Base-by-base conservation (phyloP, 805 yeast genomes). In the Pichia scutulata region DNA sequence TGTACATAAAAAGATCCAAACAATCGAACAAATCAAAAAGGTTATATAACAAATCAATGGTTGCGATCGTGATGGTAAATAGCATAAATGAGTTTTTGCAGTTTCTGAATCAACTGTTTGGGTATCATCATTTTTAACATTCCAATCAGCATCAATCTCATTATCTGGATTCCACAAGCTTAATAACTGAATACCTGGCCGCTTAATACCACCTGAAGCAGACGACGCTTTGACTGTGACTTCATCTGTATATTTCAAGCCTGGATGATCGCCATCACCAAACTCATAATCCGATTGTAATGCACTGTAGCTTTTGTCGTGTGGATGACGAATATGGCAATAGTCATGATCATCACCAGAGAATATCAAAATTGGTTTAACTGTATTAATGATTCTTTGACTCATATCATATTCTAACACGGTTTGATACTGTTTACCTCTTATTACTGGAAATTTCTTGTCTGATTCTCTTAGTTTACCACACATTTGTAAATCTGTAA, bases 311-410 rank as follows among this genome's bases (percentile, higher is more conserved):
- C 10, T 24, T 26, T 50, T 49, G 19, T 40, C 47, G 10, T 46
- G 43, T 12, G 60, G 57, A 62, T 90, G 97, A 14, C 68, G 68
- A 19, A 84, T 76, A 55, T 84, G 87, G 65, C 99, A 93, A 58
- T 88, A 89, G 65, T 93, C 99, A 69, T 93, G 99, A 64, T 93
- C 99, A 65, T 93, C 99, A 1, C 99, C 99, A 7, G 95, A 81
- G 61, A 89, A 87, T 4, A 86, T 74, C 12, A 82, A 65, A 16
- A 72, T 72, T 0, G 99, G 99, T 43, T 75, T 68, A 1, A 92
- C 64, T 10, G 67, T 70, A 7, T 72, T 59, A 43, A 93, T 66
- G 6, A 93, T 73, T 21, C 78, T 74, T 40, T 78, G 74, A 0
- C 92, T 71, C 5, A 84, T 60, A 2, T 74, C 76, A 28, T 76